Evolutionary conservation across 768 basidiomycete genomes (phyloP).

Genomic region (Naematelia encephala): DNA sequence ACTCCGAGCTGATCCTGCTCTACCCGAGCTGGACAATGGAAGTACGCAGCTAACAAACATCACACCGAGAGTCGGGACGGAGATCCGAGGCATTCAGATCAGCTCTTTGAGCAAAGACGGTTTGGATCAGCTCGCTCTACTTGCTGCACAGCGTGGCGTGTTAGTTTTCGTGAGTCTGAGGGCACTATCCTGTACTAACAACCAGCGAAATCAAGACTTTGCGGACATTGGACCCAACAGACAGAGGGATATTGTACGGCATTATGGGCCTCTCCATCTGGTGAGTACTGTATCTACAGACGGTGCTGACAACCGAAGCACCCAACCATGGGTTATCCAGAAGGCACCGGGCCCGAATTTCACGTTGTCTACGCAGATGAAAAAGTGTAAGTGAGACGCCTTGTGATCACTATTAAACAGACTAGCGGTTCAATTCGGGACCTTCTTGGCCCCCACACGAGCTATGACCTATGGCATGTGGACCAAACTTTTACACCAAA

Average conservation of each 20-base stretch:
- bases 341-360: not conserved
- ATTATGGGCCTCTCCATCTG: not conserved
- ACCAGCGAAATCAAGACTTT: not conserved
- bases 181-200: not conserved
- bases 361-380: not conserved
- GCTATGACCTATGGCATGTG: not conserved
- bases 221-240: not conserved
- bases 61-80: not conserved
- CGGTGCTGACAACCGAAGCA: not conserved
- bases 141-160: not conserved
- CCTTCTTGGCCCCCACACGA: not conserved
- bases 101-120: not conserved
- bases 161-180: not conserved
- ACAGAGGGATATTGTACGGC: not conserved
- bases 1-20: conserved; percentile 1
- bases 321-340: not conserved
- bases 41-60: not conserved
- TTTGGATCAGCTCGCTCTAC: not conserved
- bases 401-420: not conserved
- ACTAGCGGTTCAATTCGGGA: not conserved
- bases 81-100: not conserved
- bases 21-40: not conserved
- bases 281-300: not conserved
- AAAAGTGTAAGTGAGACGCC: not conserved
- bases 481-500: not conserved